Conservation (phyloP, 768 basidiomycete genomes). For the Tremella fuciformis region DNA sequence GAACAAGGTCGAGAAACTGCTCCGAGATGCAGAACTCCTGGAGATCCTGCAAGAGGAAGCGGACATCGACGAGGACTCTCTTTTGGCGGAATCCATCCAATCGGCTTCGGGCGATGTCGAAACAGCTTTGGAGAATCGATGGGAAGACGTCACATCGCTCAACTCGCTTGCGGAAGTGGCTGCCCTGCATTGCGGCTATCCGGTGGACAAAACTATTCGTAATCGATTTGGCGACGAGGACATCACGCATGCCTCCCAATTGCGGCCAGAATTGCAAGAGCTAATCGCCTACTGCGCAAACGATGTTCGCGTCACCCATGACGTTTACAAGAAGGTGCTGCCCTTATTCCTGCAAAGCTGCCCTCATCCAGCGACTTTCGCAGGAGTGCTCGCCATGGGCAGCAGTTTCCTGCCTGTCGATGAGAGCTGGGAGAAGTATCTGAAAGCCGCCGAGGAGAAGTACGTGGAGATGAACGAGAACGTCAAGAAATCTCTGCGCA, state of each 20-base stretch:
- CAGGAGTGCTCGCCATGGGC: conserved; percentile 86
- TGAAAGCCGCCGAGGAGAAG: conserved; percentile 70
- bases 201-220: conserved; percentile 72
- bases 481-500: conserved; percentile 62
- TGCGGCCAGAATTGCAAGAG: conserved; percentile 64
- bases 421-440: conserved; percentile 79
- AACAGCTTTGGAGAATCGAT: conserved; percentile 60
- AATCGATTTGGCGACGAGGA: conserved; percentile 60
- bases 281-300: conserved; percentile 80
- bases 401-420: conserved; percentile 88
- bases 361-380: conserved; percentile 88
- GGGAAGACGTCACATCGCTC: conserved; percentile 89
- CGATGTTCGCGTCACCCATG: conserved; percentile 81
- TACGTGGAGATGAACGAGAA: conserved; percentile 69
- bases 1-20: conserved; percentile 59
- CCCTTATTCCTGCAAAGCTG: conserved; percentile 78
- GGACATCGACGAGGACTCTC: conserved; percentile 50
- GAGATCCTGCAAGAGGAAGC: conserved; percentile 51
- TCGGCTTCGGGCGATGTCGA: conserved; percentile 21
- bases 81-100: conserved; percentile 14
- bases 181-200: conserved; percentile 77
- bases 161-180: conserved; percentile 93
- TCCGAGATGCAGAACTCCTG: conserved; percentile 52
- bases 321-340: conserved; percentile 70
- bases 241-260: conserved; percentile 65